Evolutionary conservation across 768 basidiomycete species (phyloP).

Genomic region (Phlebiopsis flavidoalba): DNA sequence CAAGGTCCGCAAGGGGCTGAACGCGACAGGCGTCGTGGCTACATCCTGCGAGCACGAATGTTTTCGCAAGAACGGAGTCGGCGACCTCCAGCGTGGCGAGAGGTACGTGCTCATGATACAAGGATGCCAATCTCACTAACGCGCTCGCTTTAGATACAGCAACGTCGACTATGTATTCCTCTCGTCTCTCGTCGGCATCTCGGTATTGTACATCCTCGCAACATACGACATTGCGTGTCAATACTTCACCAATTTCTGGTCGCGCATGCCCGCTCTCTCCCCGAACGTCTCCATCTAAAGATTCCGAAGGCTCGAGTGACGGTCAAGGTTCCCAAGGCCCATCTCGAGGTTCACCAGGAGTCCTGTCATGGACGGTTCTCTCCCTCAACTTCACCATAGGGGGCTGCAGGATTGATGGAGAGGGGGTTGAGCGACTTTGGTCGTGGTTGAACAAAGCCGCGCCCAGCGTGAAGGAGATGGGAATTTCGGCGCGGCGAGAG

Average conservation of each 20-base stretch:
- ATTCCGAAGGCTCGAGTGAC: not conserved
- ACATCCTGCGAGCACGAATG: not conserved
- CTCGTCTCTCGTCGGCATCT: not conserved
- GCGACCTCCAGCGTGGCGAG: not conserved
- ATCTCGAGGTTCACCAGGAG: not conserved
- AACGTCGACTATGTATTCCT: not conserved
- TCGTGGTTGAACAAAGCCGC: no score
- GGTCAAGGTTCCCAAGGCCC: not conserved
- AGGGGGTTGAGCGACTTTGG: constrained; percentile 19
- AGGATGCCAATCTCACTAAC: no score
- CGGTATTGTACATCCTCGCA: not conserved
- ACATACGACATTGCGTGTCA: not conserved
- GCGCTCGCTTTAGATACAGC: not conserved
- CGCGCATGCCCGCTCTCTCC: not conserved
- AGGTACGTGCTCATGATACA: not conserved
- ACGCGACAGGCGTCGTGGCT: not conserved
- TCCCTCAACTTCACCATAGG: constrained; percentile 15
- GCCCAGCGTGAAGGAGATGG: constrained; percentile 18
- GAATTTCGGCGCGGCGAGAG: constrained; percentile 10
- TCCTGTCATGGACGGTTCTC: constrained; percentile 8
- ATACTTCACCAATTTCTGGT: not conserved
- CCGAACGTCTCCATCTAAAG: not conserved
- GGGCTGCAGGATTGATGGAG: constrained; percentile 21
- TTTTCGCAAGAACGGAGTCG: not conserved
- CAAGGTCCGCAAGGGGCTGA: not conserved